Base-by-base conservation (phyloP, 2,329 filamentous ascomycete species). In the Domatiomyces globalis region DNA sequence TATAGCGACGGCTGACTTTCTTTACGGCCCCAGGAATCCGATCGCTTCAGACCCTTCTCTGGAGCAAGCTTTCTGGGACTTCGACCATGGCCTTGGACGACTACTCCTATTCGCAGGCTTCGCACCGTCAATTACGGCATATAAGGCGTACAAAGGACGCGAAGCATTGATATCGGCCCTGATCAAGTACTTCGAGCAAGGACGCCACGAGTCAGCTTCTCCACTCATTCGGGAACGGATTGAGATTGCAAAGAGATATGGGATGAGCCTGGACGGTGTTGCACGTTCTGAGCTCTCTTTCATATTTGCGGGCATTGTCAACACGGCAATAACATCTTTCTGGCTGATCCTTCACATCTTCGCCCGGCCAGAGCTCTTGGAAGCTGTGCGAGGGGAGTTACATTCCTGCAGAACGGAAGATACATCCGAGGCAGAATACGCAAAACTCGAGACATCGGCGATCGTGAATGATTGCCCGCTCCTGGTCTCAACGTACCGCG, bases 281-380 rank as follows among this genome's bases (percentile, higher is more conserved):
- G 69, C 69, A 5, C 63, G 66, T 39, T 66, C 67, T 51, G 70
- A 73, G 53, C 65, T 70, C 46, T 71, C 66, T 9, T 64, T 65
- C 1, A 64, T 65, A 1, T 63, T 72, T 47, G 71, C 66, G 0
- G 58, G 71, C 27, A 58, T 73, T 1, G 65, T 65, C 17, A 74
- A 71, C 49, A 71, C 67, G 1, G 61, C 63, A 0, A 67, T 68
- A 0, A 59, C 69, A 0, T 51, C 64, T 0, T 72, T 73, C 55
- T 73, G 71, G 71, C 61, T 66, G 8, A 50, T 71, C 1, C 65
- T 66, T 20, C 60, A 69, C 12, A 56, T 73, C 9, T 60, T 66
- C 33, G 67, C 69, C 0, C 53, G 67, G 20, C 62, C 64, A 0
- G 33, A 43, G 0, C 54, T 67, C 0, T 56, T 70, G 1, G 29